Evolutionary conservation across 768 basidiomycete species (phyloP).

Genomic region (Clavulina sp.): DNA sequence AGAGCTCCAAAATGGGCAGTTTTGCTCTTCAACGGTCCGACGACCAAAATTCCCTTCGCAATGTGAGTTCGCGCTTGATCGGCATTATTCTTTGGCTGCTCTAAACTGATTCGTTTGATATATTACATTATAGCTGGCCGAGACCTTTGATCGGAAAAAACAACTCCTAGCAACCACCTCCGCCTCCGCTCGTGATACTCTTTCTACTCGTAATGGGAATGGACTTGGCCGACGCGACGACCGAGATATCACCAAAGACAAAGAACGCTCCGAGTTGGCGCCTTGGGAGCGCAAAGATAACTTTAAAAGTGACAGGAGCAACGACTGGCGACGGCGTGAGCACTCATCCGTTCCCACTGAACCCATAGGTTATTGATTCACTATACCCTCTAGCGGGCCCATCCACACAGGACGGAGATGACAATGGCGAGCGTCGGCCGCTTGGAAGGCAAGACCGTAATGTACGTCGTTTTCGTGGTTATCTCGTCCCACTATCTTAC

Average conservation of each 20-base stretch:
- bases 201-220: background rate
- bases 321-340: slow-evolving; percentile 74
- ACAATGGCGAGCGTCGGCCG: background rate
- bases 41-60: slow-evolving; percentile 59
- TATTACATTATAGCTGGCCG: slow-evolving; percentile 44
- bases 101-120: background rate
- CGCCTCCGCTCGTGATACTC: slow-evolving; percentile 13
- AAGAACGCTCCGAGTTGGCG: slow-evolving; percentile 26
- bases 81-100: background rate
- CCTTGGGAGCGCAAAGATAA: slow-evolving; percentile 39
- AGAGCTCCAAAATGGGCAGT: slow-evolving; percentile 85
- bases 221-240: slow-evolving; percentile 2
- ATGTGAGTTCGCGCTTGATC: slow-evolving; percentile 28
- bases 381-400: background rate
- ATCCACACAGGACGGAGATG: background rate
- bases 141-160: slow-evolving; percentile 58
- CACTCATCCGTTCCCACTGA: no score
- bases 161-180: slow-evolving; percentile 26
- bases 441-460: background rate
- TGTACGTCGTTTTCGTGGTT: no score
- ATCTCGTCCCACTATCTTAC: no score
- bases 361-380: slow-evolving; percentile 7
- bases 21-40: slow-evolving; percentile 67
- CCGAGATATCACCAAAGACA: slow-evolving; percentile 38
- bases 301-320: slow-evolving; percentile 55